Evolutionary conservation across 805 yeast genomes (phyloP), one percentile per base, ranked within the genome.

Genomic region (Scheffersomyces coipomensis): DNA sequence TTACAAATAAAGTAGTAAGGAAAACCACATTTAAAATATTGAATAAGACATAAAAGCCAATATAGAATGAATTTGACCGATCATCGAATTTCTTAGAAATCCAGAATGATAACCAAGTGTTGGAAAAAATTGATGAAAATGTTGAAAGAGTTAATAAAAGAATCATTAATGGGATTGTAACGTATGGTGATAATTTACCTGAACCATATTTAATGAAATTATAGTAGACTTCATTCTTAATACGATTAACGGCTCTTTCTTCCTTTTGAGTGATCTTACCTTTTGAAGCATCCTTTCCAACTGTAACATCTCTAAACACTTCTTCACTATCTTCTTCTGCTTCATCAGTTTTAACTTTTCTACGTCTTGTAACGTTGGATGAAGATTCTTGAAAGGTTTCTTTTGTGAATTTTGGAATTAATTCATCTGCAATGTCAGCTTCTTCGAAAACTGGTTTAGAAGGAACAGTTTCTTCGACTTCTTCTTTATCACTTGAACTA

Each of bases 31-130:
- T 60, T 34, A 79, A 46, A 3, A 81, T 49, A 0, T 80, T 65
- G 46, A 81, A 66, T 70, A 81, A 64, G 29, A 83, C 82, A 48
- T 80, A 82, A 26, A 85, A 44, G 1, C 90, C 93, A 55, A 83
- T 82, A 63, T 86, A 85, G 49, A 78, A 76, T 0, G 79, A 76
- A 37, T 67, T 62, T 4, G 75, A 39, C 36, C 62, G 61, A 13
- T 58, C 56, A 3, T 56, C 45, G 51, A 83, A 85, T 53, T 73
- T 76, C 35, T 66, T 44, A 6, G 67, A 68, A 4, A 81, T 68
- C 96, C 96, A 87, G 58, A 82, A 87, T 1, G 91, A 80, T 41
- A 88, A 66, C 91, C 91, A 85, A 12, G 81, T 79, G 54, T 80
- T 81, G 32, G 81, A 69, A 49, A 81, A 79, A 35, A 81, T 55